Conservation (phyloP, 768 basidiomycete species). For the Boletus rufocinnamomeus region DNA sequence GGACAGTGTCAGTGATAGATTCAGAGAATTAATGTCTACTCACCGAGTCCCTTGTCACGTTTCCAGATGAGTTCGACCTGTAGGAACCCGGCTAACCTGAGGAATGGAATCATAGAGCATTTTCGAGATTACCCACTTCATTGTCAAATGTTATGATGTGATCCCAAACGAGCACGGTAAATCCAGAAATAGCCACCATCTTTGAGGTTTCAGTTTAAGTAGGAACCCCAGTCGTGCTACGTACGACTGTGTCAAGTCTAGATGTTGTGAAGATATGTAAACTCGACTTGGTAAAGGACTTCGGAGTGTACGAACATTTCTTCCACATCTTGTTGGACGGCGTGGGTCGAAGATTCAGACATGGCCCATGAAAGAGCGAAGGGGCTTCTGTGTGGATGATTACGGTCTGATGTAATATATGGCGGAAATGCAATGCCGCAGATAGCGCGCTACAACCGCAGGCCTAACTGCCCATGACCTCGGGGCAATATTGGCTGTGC, state of each 20-base stretch:
- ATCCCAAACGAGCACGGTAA: constrained; percentile 53
- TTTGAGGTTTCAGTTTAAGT: constrained; percentile 24
- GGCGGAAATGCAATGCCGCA: not conserved
- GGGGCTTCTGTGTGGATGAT: not conserved
- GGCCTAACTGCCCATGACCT: too few species aligned
- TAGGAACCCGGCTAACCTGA: not conserved
- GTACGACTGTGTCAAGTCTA: constrained; percentile 14
- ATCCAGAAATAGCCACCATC: constrained; percentile 55
- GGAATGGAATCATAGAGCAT: not conserved
- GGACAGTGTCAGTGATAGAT: not conserved
- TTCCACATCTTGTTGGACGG: not conserved
- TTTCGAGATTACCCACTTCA: constrained; percentile 30
- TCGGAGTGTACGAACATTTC: constrained; percentile 2
- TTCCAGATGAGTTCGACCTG: constrained; percentile 43
- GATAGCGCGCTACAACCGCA: not conserved
- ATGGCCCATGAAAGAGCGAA: not conserved
- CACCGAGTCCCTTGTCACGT: constrained; percentile 37
- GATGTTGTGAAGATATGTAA: not conserved
- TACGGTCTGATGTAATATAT: not conserved
- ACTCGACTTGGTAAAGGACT: not conserved
- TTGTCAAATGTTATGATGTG: constrained; percentile 42
- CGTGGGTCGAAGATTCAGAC: not conserved
- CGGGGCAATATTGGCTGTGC: not conserved
- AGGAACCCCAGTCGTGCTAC: not conserved
- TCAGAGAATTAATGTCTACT: constrained; percentile 10